Conservation (phyloP, 352 stramenopile genomes). For the Globisporangium spinosum region DNA sequence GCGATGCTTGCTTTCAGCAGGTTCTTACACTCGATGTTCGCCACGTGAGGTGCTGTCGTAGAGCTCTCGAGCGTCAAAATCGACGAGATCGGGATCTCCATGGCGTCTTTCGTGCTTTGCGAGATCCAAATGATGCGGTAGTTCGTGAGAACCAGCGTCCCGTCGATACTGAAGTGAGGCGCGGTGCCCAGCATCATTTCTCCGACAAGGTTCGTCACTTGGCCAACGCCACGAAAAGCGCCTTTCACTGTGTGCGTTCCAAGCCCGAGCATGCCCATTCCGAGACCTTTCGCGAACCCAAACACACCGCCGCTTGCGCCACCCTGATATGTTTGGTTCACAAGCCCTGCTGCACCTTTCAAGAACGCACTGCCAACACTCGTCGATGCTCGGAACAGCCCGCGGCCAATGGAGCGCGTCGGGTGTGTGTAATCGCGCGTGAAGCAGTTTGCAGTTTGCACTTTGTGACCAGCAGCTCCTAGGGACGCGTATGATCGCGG, state of each 20-base stretch:
- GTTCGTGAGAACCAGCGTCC: constrained; percentile 76
- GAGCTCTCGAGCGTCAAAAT: constrained; percentile 79
- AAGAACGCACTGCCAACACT: constrained; percentile 81
- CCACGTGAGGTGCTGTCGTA: constrained; percentile 75
- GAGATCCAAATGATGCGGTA: constrained; percentile 87
- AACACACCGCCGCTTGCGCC: constrained; percentile 81
- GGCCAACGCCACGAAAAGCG: constrained; percentile 77
- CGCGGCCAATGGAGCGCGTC: constrained; percentile 72
- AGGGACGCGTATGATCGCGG: constrained; percentile 79
- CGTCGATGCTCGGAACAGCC: constrained; percentile 80
- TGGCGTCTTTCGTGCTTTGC: constrained; percentile 66
- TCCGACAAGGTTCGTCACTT: constrained; percentile 84
- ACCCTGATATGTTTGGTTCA: constrained; percentile 87
- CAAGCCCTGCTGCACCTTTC: constrained; percentile 74
- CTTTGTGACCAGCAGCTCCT: constrained; percentile 79
- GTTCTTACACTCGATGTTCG: constrained; percentile 84
- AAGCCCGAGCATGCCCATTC: constrained; percentile 83
- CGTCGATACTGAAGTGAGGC: constrained; percentile 86
- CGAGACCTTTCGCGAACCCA: constrained; percentile 83
- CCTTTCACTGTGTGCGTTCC: constrained; percentile 86
- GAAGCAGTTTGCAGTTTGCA: constrained; percentile 86
- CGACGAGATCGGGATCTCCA: constrained; percentile 80
- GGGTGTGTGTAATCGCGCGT: constrained; percentile 75
- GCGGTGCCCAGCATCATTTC: constrained; percentile 84
- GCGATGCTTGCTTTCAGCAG: constrained; percentile 74